Evolutionary conservation across 345 rosid genomes (phyloP).

Genomic region (Hypericum perforatum): DNA sequence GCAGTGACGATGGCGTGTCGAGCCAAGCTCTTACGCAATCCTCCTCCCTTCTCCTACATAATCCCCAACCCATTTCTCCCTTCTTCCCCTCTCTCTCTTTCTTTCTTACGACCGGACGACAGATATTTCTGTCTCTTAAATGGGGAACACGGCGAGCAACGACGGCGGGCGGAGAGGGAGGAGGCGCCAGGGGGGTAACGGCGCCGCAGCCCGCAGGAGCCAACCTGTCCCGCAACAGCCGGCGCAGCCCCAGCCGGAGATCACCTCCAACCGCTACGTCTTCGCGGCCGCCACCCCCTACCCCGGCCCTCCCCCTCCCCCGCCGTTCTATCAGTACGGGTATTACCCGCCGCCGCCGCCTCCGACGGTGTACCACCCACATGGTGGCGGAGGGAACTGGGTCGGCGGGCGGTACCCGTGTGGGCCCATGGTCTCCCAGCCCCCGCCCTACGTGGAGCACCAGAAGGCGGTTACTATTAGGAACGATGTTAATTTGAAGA

Average conservation of each 20-base stretch:
- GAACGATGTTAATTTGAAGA: constrained; percentile 35
- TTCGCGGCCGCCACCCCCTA: constrained; percentile 88
- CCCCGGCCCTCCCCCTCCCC: constrained; percentile 21
- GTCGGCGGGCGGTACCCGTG: constrained; percentile 7
- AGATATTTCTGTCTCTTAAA: no score
- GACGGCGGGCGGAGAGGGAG: no score
- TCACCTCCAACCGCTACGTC: constrained; percentile 56
- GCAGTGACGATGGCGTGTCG: no score
- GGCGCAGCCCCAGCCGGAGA: constrained; percentile 54
- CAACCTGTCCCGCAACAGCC: constrained; percentile 31
- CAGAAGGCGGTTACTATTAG: constrained; percentile 33
- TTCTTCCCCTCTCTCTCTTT: no score
- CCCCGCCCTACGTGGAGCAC: constrained; percentile 28
- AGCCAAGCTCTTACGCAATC: no score
- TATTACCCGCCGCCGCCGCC: constrained; percentile 6
- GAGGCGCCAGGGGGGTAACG: no score
- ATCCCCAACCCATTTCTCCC: no score
- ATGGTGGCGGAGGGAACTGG: constrained; percentile 15
- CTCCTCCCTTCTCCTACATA: no score
- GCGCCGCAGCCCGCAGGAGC: constrained; percentile 21
- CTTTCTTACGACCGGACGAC: no score
- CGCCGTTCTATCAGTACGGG: neutral
- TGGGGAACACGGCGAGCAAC: no score
- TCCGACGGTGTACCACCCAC: constrained; percentile 29
- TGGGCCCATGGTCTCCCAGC: constrained; percentile 3